phyloP scores from a whole-genome alignment of 2,329 filamentous ascomycete genomes.

The Scorias spongiosa region DNA sequence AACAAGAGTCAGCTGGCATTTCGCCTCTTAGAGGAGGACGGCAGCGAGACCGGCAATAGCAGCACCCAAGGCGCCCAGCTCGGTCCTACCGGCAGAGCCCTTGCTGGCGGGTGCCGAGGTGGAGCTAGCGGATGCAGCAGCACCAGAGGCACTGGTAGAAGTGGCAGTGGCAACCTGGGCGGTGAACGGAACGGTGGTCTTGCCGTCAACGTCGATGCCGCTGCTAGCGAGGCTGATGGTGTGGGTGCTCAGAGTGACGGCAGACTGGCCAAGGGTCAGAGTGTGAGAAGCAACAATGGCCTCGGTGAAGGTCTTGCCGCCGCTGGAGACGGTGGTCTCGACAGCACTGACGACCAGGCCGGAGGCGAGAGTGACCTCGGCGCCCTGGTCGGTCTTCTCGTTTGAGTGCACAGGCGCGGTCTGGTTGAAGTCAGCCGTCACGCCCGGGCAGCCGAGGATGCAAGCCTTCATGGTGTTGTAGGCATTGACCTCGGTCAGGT shows the following conservation, averaged over 20 bases:
- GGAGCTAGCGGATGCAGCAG: background rate
- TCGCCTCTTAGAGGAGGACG: background rate
- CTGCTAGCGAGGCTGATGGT: conserved; percentile 5
- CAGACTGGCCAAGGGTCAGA: conserved; percentile 7
- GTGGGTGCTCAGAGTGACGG: conserved; percentile 5
- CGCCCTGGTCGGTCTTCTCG: conserved; percentile 1
- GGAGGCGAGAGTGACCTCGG: conserved; percentile 4
- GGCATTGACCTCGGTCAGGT: conserved; percentile 11
- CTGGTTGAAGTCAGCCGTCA: conserved; percentile 6
- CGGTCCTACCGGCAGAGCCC: background rate
- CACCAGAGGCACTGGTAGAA: conserved; percentile 1
- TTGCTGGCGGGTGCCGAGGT: background rate
- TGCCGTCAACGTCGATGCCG: conserved; percentile 6
- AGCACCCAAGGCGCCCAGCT: background rate
- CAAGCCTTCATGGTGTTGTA: conserved; percentile 15
- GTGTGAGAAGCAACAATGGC: conserved; percentile 8
- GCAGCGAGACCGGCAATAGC: background rate
- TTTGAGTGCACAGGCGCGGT: background rate
- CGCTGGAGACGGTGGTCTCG: conserved; percentile 4
- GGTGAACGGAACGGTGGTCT: conserved; percentile 6
- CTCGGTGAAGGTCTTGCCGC: conserved; percentile 6
- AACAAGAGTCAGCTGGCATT: background rate
- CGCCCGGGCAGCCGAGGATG: conserved; percentile 16
- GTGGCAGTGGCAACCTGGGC: conserved; percentile 2
- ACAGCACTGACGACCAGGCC: conserved; percentile 6